Conservation (phyloP, 306 rosid genomes). For the Vachellia pachyceras region DNA sequence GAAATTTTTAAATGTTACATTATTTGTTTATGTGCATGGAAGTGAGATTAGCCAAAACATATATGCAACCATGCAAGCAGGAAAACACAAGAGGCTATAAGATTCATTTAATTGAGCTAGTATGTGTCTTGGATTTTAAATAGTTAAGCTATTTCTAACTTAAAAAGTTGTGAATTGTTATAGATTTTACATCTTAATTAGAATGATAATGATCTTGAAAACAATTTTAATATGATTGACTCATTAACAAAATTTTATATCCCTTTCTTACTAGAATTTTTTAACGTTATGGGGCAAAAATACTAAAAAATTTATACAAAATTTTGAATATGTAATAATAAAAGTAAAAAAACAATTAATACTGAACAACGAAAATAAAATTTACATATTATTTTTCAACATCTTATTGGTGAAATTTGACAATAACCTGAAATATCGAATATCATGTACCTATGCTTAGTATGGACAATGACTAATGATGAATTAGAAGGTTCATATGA, state of each 20-base stretch:
- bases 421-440: neutral
- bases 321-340: neutral
- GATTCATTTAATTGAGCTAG: neutral
- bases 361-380: neutral
- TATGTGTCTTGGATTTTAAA: too few species aligned
- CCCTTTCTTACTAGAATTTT: neutral
- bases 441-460: neutral
- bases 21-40: neutral
- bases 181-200: neutral
- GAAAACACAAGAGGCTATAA: neutral
- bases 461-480: neutral
- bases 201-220: neutral
- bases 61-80: neutral
- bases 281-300: neutral
- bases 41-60: neutral
- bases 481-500: neutral
- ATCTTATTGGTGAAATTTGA: neutral
- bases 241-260: neutral
- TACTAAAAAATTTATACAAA: neutral
- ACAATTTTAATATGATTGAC: neutral
- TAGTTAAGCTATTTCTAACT: neutral
- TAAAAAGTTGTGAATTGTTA: neutral
- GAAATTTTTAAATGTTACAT: neutral
- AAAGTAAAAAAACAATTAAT: neutral
- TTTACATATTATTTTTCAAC: neutral